Conservation (phyloP, 805 yeast genomes). For the Candida koratica region DNA sequence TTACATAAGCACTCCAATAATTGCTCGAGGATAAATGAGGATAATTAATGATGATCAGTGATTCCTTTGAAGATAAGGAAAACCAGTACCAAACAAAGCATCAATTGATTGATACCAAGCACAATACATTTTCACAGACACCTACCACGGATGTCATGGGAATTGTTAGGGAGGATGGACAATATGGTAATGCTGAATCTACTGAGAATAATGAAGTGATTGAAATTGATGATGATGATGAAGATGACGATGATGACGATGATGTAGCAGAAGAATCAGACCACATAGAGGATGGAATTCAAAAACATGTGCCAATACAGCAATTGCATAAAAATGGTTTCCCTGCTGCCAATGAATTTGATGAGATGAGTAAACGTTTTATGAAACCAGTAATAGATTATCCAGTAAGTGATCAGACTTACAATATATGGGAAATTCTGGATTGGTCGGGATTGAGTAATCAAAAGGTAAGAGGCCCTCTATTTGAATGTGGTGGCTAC, state of each 20-base stretch:
- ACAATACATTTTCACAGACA: neutral
- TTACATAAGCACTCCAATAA: constrained; percentile 3
- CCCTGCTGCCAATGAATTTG: constrained; percentile 31
- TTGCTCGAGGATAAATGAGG: constrained; percentile 8
- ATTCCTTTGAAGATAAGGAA: constrained; percentile 14
- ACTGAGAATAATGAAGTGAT: constrained; percentile 6
- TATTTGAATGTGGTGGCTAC: constrained; percentile 55
- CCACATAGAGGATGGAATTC: constrained; percentile 7
- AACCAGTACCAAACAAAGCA: constrained; percentile 11
- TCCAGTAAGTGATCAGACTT: constrained; percentile 31
- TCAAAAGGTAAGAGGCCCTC: constrained; percentile 44
- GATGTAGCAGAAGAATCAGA: constrained; percentile 5
- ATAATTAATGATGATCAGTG: constrained; percentile 11
- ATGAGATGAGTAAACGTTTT: constrained; percentile 24
- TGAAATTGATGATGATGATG: constrained; percentile 15
- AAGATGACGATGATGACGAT: constrained; percentile 15
- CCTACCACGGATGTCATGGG: neutral
- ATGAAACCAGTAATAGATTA: constrained; percentile 39
- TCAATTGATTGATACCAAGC: constrained; percentile 2
- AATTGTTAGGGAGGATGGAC: neutral
- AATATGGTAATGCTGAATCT: constrained; percentile 7
- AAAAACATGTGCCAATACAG: neutral
- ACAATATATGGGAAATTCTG: constrained; percentile 48
- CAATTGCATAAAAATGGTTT: constrained; percentile 1
- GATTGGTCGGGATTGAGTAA: constrained; percentile 44